Evolutionary conservation across 2,329 filamentous ascomycete genomes (phyloP), one percentile per base, ranked within the genome.

Genomic region (Lecanicillium sp.): DNA sequence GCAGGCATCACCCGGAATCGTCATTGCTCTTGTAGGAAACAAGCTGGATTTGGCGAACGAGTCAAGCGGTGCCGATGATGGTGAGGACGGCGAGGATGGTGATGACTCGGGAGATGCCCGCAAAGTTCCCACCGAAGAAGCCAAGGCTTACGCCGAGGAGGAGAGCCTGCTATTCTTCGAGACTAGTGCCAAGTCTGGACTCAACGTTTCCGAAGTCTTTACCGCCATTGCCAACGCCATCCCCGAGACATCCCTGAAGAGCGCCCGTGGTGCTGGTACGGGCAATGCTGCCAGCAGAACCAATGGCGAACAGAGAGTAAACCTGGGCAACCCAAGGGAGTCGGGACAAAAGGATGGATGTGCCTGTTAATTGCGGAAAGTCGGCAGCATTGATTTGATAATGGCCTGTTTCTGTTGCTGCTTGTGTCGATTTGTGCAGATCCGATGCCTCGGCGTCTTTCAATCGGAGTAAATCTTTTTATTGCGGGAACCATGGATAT

Each of bases 201-300:
- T 84, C 57, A 95, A 95, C 60, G 92, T 98, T 29, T 80, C 83
- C 38, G 90, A 95, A 52, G 92, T 98, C 22, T 98, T 98, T 58
- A 95, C 89, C 33, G 92, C 92, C 22, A 98, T 98, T 58, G 92
- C 92, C 43, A 96, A 96, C 58, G 88, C 89, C 29, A 98, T 98
- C 53, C 92, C 92, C 2, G 92, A 98, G 71, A 94, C 88, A 37
- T 95, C 87, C 46, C 68, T 96, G 59, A 96, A 96, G 77, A 89
- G 83, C 36, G 76, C 85, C 25, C 78, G 87, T 50, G 84, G 84
- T n/a, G 69, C 75, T 14, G 73, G 75, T n/a, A 81, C 78, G 34
- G 71, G 78, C 14, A 67, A 73, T 41, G 71, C 69, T 48, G 65
- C 73, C 40, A 69, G 75, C 54, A 74, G 77, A 60, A 61, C 68